phyloP scores from a whole-genome alignment of 1,284 basidiomycete genomes.

The Cutaneotrichosporon cavernicola region DNA sequence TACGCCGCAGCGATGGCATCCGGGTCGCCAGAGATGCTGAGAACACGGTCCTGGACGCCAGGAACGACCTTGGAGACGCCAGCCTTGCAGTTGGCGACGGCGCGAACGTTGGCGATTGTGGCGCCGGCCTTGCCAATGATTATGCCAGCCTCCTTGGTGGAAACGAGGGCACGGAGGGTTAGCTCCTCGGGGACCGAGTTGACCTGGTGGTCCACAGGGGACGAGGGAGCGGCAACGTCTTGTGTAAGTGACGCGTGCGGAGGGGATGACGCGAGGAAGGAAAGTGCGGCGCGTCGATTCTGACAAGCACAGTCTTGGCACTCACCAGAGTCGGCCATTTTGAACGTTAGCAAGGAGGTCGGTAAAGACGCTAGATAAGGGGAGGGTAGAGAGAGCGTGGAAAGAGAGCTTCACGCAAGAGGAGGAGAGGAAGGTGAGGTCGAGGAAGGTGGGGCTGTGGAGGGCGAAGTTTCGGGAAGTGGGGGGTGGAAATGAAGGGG shows the following conservation, averaged over 20 bases:
- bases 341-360: constrained; percentile 20
- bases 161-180: constrained; percentile 87
- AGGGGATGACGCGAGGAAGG: not conserved
- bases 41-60: constrained; percentile 94
- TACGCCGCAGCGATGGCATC: constrained; percentile 94
- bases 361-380: constrained; percentile 16
- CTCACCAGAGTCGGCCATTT: constrained; percentile 21
- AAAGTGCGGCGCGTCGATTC: constrained; percentile 9
- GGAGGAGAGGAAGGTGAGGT: constrained; percentile 18
- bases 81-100: constrained; percentile 93
- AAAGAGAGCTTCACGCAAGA: constrained; percentile 18
- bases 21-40: constrained; percentile 87
- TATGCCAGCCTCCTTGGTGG: constrained; percentile 93
- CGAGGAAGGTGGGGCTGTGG: not conserved
- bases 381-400: constrained; percentile 16
- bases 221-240: constrained; percentile 38
- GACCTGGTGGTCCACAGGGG: constrained; percentile 28
- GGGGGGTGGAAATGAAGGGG: constrained; percentile 17
- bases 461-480: constrained; percentile 10
- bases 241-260: not conserved
- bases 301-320: constrained; percentile 1
- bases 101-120: constrained; percentile 93
- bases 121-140: constrained; percentile 93
- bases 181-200: constrained; percentile 57
- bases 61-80: constrained; percentile 97